Evolutionary conservation across 2,329 filamentous ascomycete genomes (phyloP).

Genomic region (Shiraia bambusicola): DNA sequence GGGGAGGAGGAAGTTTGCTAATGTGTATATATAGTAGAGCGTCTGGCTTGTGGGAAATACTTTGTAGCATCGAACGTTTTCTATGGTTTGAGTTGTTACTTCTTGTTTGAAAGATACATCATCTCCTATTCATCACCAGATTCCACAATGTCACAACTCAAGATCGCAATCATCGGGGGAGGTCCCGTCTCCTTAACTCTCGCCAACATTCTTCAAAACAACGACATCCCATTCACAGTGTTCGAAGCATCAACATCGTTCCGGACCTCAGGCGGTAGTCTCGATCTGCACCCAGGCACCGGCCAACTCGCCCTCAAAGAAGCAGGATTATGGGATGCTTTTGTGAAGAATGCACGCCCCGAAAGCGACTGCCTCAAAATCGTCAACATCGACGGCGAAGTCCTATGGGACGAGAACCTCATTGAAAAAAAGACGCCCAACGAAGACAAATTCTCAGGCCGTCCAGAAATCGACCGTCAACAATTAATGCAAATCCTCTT

Average conservation of each 20-base stretch:
- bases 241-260: constrained; percentile 44
- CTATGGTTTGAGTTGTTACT: no score
- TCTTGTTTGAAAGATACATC: no score
- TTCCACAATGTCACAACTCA: constrained; percentile 2
- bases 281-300: constrained; percentile 57
- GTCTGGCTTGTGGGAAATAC: no score
- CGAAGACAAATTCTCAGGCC: constrained; percentile 26
- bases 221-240: constrained; percentile 51
- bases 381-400: constrained; percentile 42
- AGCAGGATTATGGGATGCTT: constrained; percentile 54
- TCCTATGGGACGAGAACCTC: constrained; percentile 31
- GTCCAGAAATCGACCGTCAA: constrained; percentile 56
- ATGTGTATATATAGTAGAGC: no score
- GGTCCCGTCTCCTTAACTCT: constrained; percentile 53
- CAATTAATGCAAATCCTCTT: constrained; percentile 38
- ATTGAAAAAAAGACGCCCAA: constrained; percentile 41
- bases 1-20: no score
- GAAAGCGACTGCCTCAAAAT: constrained; percentile 56
- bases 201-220: constrained; percentile 54
- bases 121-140: no score
- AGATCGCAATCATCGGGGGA: constrained; percentile 43
- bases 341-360: constrained; percentile 53
- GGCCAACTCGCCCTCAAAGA: constrained; percentile 56
- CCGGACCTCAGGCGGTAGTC: constrained; percentile 41
- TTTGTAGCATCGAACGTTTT: no score